These are phyloP conservation scores for Nothophaeocryptopus gaeumannii DNA, from an alignment of 2,329 filamentous ascomycete genomes.

Conservation along the genomic window DNA sequence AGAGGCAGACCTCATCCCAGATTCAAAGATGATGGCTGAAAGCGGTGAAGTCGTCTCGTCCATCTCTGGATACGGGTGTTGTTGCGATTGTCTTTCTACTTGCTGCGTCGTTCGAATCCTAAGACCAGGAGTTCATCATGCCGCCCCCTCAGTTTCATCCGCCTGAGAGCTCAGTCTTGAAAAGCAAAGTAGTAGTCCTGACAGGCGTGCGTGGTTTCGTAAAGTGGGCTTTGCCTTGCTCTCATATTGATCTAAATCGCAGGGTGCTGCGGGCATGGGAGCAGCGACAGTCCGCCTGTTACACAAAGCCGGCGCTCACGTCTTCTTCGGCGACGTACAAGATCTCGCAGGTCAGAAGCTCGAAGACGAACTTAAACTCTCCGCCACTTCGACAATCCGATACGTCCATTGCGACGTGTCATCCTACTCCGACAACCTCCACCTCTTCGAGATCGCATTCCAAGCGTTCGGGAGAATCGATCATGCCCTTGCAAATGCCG, in stretches of 20 bases:
- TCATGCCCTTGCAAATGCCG: constrained; percentile 49
- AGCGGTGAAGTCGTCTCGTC: too few species aligned
- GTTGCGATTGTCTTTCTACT: too few species aligned
- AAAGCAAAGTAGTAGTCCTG: constrained; percentile 33
- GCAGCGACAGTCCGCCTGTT: constrained; percentile 42
- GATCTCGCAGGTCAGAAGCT: constrained; percentile 35
- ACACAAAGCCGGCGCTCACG: constrained; percentile 41
- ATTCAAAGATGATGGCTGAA: too few species aligned
- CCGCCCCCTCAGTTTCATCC: constrained; percentile 25
- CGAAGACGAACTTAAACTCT: constrained; percentile 26
- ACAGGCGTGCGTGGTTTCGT: constrained; percentile 28
- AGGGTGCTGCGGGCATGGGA: constrained; percentile 49
- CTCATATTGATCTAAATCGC: neutral
- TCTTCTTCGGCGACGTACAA: constrained; percentile 47
- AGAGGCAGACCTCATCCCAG: too few species aligned
- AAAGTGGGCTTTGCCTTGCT: neutral
- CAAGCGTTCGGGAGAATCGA: constrained; percentile 48
- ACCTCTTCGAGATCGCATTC: constrained; percentile 48
- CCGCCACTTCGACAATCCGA: constrained; percentile 23
- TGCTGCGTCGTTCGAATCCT: too few species aligned
- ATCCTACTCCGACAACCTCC: constrained; percentile 45
- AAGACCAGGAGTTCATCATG: too few species aligned
- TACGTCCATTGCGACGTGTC: constrained; percentile 49
- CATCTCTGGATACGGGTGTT: too few species aligned
- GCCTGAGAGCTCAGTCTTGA: constrained; percentile 13